These are phyloP conservation scores for Madurella mycetomatis DNA, from an alignment of 2,329 filamentous ascomycete genomes.

Conservation along the genomic window DNA sequence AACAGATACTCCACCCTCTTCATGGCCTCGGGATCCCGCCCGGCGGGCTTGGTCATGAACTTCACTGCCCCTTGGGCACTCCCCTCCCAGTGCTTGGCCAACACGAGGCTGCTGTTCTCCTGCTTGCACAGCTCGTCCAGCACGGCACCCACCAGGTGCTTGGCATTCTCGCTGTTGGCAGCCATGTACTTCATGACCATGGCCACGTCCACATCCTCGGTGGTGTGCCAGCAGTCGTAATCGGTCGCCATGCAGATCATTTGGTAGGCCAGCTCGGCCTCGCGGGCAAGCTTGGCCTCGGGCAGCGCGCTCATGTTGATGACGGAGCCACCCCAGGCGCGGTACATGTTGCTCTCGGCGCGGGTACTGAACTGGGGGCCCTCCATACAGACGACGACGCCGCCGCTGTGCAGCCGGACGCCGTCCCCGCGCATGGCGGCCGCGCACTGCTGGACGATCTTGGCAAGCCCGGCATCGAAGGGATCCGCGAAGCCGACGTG, in stretches of 20 bases:
- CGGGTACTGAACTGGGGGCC: slow-evolving; percentile 97
- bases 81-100: slow-evolving; percentile 77
- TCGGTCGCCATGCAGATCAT: slow-evolving; percentile 99
- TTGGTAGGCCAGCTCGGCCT: slow-evolving; percentile 95
- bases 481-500: slow-evolving; percentile 96
- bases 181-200: slow-evolving; percentile 98
- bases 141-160: slow-evolving; percentile 77
- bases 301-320: slow-evolving; percentile 98
- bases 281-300: slow-evolving; percentile 91
- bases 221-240: slow-evolving; percentile 95
- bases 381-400: slow-evolving; percentile 93
- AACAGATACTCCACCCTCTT: slow-evolving; percentile 84
- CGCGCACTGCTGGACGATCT: slow-evolving; percentile 74
- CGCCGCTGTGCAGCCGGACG: slow-evolving; percentile 76
- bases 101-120: slow-evolving; percentile 69
- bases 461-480: slow-evolving; percentile 74
- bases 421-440: slow-evolving; percentile 73
- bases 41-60: slow-evolving; percentile 75
- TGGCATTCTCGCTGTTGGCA: slow-evolving; percentile 84
- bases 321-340: slow-evolving; percentile 84
- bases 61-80: slow-evolving; percentile 71
- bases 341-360: slow-evolving; percentile 93
- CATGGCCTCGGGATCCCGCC: slow-evolving; percentile 67
- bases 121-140: slow-evolving; percentile 78
- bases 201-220: slow-evolving; percentile 82